Evolutionary conservation across 768 basidiomycete species (phyloP), one percentile per base, ranked within the genome.

Genomic region (Boletus subcaerulescens): DNA sequence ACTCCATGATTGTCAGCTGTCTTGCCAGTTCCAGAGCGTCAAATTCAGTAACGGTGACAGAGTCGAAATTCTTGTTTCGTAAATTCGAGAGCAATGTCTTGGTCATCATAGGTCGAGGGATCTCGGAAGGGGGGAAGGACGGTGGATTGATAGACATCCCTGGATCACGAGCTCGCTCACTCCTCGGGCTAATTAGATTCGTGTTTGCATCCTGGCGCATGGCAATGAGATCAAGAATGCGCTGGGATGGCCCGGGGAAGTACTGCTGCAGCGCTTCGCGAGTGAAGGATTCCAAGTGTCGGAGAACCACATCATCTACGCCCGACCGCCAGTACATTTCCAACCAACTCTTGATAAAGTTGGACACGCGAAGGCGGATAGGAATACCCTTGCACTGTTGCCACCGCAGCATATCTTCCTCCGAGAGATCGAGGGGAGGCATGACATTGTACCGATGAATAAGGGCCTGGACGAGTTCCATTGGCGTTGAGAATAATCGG

Each of bases 1-100:
- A 89, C 70, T 99, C 97, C 87, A 95, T 90, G 60, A 95, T 82
- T 17, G 96, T 97, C 61, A 98, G 68, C 72, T 99, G 97, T 46
- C 97, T 81, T 9, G 93, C 93, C 42, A 98, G 78, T 70, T 99
- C 97, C 60, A 95, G 73, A 32, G 89, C 76, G 65, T 98, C 94
- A 63, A 99, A 94, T 64, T 99, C 97, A n/a, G 86, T 90, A 8
- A 96, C 77, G 18, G 77, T 71, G 47, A 94, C 83, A 3, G 77
- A 70, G 10, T 73, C 64, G 54, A 84, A 90, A 59, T 83, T 81
- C 68, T 78, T 85, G 66, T 79, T 81, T 52, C 89, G 80, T 42
- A 97, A 74, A 14, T 83, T 72, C 6, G 81, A 74, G 33, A 93
- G 77, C 18, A 96, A 75, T 0, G 82, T 76, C 73, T 91, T 93